Conservation (phyloP, 2,329 filamentous ascomycete genomes). For the Pseudocercospora fuligena region DNA sequence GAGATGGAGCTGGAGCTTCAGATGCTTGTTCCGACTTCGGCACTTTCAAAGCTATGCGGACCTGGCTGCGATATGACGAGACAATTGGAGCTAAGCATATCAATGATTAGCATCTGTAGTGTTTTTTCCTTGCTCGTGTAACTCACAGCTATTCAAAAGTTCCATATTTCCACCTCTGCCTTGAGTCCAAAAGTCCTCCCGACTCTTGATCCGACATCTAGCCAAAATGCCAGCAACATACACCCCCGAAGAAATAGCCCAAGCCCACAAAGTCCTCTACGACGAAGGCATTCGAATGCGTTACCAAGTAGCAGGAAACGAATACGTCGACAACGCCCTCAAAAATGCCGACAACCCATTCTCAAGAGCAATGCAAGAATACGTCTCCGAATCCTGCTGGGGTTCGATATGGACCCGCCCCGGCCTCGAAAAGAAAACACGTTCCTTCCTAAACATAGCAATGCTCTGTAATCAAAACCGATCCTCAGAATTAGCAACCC, state of each 20-base stretch:
- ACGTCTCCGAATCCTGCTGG: slow-evolving; percentile 68
- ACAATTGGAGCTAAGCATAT: neutral
- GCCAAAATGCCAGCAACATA: slow-evolving; percentile 30
- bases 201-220: neutral
- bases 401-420: slow-evolving; percentile 67
- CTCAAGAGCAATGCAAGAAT: slow-evolving; percentile 63
- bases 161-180: too few relatives aligned
- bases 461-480: slow-evolving; percentile 68
- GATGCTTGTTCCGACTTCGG: slow-evolving; percentile 4
- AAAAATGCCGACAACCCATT: slow-evolving; percentile 64
- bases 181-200: too few relatives aligned
- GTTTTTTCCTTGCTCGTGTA: neutral
- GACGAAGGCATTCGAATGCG: slow-evolving; percentile 66
- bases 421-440: slow-evolving; percentile 64
- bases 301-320: slow-evolving; percentile 63
- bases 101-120: neutral
- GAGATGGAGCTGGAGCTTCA: neutral
- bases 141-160: too few relatives aligned
- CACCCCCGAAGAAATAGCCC: slow-evolving; percentile 38
- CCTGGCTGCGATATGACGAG: neutral
- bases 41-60: neutral
- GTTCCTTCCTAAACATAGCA: slow-evolving; percentile 66
- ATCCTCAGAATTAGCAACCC: slow-evolving; percentile 63
- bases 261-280: slow-evolving; percentile 61
- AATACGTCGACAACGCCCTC: slow-evolving; percentile 64